These are phyloP conservation scores for Raphanus sativus DNA, from an alignment of 345 rosid species.

Conservation along the genomic window DNA sequence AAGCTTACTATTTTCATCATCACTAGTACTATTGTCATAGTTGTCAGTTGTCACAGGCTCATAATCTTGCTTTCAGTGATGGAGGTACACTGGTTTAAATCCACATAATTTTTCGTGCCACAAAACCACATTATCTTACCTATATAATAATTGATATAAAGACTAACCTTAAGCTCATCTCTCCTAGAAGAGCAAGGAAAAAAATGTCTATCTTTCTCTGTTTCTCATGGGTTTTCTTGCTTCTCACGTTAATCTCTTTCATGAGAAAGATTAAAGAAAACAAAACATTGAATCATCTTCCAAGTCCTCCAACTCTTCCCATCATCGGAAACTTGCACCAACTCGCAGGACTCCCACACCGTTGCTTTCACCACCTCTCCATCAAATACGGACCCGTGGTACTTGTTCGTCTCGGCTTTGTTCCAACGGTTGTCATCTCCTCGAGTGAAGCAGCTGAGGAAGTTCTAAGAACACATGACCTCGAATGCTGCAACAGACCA, in stretches of 20 bases:
- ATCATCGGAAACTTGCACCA: constrained; percentile 22
- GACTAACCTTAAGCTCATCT: not conserved
- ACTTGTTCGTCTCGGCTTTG: constrained; percentile 6
- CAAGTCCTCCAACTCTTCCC: constrained; percentile 17
- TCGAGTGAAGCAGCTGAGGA: constrained; percentile 19
- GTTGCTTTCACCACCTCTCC: constrained; percentile 10
- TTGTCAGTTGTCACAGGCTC: too few relatives aligned
- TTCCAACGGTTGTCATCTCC: constrained; percentile 12
- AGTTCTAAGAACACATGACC: not conserved
- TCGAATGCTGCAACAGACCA: constrained; percentile 13
- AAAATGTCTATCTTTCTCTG: constrained; percentile 7
- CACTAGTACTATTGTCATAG: too few relatives aligned
- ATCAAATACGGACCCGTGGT: constrained; percentile 19
- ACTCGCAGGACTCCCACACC: constrained; percentile 3
- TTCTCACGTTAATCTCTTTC: not conserved
- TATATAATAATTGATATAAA: not conserved
- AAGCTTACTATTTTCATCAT: too few relatives aligned
- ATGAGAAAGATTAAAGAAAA: not conserved
- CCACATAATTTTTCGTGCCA: too few relatives aligned
- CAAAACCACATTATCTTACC: not conserved
- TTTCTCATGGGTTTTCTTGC: not conserved
- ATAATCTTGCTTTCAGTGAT: too few relatives aligned
- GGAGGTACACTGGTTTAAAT: too few relatives aligned
- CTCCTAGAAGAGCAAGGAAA: not conserved
- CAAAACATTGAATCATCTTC: not conserved